Evolutionary conservation across 2,329 filamentous ascomycete species (phyloP).

Genomic region (Colletotrichum tropicale): DNA sequence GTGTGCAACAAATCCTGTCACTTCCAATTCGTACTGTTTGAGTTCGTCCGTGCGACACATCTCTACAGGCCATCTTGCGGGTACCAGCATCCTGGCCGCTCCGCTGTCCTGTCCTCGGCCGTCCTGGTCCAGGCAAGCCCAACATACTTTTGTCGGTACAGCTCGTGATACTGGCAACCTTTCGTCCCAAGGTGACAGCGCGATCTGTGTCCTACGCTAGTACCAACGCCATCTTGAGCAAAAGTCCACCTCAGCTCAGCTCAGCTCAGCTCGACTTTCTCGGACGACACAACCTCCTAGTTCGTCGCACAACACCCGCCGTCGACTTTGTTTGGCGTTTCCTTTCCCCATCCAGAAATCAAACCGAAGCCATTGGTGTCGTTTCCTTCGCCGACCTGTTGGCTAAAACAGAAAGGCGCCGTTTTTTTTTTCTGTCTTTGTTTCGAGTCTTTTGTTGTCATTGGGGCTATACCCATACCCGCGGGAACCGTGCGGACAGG

Average conservation of each 20-base stretch:
- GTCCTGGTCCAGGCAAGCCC: not conserved
- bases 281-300: not conserved
- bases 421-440: not conserved
- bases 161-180: not conserved
- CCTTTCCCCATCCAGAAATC: not conserved
- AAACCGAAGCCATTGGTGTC: not conserved
- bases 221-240: not conserved
- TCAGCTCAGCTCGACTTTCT: not conserved
- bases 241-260: not conserved
- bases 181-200: not conserved
- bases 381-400: not conserved
- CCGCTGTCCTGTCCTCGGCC: not conserved
- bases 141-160: not conserved
- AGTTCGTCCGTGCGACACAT: not conserved
- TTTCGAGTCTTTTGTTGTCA: not conserved
- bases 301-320: not conserved
- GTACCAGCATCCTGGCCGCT: not conserved
- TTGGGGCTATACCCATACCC: not conserved
- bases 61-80: not conserved
- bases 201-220: not conserved
- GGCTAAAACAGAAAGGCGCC: not conserved
- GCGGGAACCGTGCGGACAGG: not conserved
- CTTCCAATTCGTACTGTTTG: not conserved
- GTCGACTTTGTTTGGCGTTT: not conserved
- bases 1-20: not conserved